Evolutionary conservation across 2,329 filamentous ascomycete species (phyloP), one percentile per base, ranked within the genome.

Genomic region (Orbilia oligospora): DNA sequence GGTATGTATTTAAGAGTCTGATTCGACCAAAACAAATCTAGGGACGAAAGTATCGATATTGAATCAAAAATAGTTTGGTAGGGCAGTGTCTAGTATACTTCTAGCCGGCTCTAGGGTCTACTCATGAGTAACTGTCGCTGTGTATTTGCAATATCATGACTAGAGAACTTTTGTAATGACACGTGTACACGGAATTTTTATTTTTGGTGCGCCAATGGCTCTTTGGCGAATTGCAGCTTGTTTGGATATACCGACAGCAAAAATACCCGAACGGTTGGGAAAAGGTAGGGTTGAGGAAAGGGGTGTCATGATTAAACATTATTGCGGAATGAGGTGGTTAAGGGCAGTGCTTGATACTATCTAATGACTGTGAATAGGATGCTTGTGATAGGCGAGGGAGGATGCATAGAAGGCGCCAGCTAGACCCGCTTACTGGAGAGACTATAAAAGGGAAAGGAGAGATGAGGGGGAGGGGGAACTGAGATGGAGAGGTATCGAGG

Each of bases 381-480:
- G 33, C 16, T 41, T 14, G 12, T 12, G 38, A 36, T 18, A 14
- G 4, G 2, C 9, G 16, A 58, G 12, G 8, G 53, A 58, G 8
- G 20, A 56, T 36, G 51, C 16, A 56, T 33, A 58, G 24, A 41
- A 41, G 48, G 58, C 36, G 36, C 66, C 51, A 48, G 38, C 38
- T 4, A 68, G 41, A 38, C 66, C 27, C n/a, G 51, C 66, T 69
- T 22, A 51, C 30, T 53, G 6, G 27, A 30, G 3, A 30, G 6
- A 30, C n/a, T 3, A 12, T 36, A 63, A 63, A 8, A 44, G 12
- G 2, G 16, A n/a, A 2, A 12, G 16, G 12, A 14, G 12, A 16
- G 38, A 41, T 14, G 38, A 41, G 1, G 38, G 38, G 5, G 10
- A 22, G 22, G n/a, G 36, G 16, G 16, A n/a, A 14, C 4, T n/a